Evolutionary conservation across 768 basidiomycete genomes (phyloP), one percentile per base, ranked within the genome.

Genomic region (Agaricus subrufescens): DNA sequence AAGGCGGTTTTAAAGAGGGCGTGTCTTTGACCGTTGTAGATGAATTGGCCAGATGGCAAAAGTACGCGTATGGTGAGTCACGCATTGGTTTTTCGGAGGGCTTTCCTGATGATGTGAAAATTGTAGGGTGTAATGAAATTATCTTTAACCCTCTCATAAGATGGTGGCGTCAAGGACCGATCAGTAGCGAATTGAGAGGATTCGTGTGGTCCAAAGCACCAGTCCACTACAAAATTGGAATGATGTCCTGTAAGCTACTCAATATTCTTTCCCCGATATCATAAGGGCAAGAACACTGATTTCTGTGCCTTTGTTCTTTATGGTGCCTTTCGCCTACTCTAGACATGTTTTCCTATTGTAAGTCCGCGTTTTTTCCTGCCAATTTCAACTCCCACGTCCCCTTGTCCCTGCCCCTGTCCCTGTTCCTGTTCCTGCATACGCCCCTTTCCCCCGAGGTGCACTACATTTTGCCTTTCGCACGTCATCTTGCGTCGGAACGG

Each of bases 31-130:
- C 91, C 0, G 82, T 86, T 55, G 91, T 91, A 27, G 93, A 96
- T 68, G 94, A 96, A 68, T 69, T 96, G 19, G 91, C 91, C 46
- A 71, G 94, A 9, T 95, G 94, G 94, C 91, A 94, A 61, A 96
- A 94, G 60, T 79, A 79, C 56, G 78, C 79, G 3, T 82, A 79
- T 70, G 80, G 78, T 77, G 47, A 48, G 69, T 66, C 46, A 25
- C 27, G 37, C 15, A 15, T 9, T 43, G 5, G 39, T 40, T 31
- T 40, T 5, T 50, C 23, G 42, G 52, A 38, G 39, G 37, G 9
- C 48, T 57, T 40, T 34, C 34, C 37, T 56, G 46, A 46, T 48
- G 29, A 19, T 29, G 11, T 44, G 31, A 37, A 71, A 58, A 31
- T 52, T 46, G 40, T 62, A 77, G 77, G 83, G 1, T 86, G 84